Percentiles rank a stretch among this genome's conserved stretches.
Conservation (phyloP, 441 rosid genomes). For the Mallotus japonicus region DNA sequence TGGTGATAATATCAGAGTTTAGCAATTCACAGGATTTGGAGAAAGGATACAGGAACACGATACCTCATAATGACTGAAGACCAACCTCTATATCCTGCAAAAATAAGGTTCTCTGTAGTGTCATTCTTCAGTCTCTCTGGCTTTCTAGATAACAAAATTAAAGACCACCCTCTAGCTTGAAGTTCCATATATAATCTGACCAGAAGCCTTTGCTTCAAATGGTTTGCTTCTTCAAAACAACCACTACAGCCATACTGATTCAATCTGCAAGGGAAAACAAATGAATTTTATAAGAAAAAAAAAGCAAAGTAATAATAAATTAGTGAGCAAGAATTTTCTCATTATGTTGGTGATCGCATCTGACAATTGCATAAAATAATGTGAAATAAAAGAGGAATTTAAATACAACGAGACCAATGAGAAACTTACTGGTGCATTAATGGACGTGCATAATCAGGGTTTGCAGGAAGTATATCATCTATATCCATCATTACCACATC, state of each 20-base stretch:
- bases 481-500: constrained; percentile 67
- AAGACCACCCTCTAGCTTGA: constrained; percentile 55
- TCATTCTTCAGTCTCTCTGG: constrained; percentile 38
- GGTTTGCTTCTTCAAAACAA: constrained; percentile 43
- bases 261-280: constrained; percentile 32
- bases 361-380: neutral
- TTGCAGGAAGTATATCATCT: constrained; percentile 44
- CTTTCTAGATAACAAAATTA: constrained; percentile 58
- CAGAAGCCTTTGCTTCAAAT: constrained; percentile 35
- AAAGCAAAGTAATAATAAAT: neutral
- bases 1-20: neutral
- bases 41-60: constrained; percentile 30
- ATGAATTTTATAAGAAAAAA: neutral
- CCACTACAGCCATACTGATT: constrained; percentile 26
- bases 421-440: constrained; percentile 33
- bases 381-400: neutral
- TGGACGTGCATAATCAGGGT: constrained; percentile 19
- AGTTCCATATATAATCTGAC: constrained; percentile 48
- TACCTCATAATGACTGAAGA: constrained; percentile 59
- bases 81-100: constrained; percentile 62
- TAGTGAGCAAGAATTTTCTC: neutral
- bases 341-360: neutral
- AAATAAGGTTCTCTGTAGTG: constrained; percentile 37
- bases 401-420: neutral
- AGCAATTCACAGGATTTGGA: neutral